Conservation (phyloP, 495 filamentous ascomycete genomes). For the Penicillium coffeae region DNA sequence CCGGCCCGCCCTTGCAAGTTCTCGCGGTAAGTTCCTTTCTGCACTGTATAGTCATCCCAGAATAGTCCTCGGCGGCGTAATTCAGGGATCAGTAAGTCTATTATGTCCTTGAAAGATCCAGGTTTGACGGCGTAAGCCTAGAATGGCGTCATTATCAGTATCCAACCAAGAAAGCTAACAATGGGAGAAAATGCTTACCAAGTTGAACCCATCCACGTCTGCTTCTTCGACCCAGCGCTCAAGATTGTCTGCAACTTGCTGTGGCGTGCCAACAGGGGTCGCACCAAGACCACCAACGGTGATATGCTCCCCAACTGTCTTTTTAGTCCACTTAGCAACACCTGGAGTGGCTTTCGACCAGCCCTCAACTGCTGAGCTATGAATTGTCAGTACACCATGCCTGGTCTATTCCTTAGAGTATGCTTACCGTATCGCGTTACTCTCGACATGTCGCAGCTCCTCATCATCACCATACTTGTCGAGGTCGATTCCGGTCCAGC, state of each 20-base stretch:
- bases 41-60: conserved; percentile 45
- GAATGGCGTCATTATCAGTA: neutral
- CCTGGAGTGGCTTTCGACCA: conserved; percentile 43
- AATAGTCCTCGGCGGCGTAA: conserved; percentile 45
- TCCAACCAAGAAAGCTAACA: neutral
- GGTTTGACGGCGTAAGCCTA: conserved; percentile 59
- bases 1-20: conserved; percentile 39
- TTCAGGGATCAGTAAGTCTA: conserved; percentile 48
- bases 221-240: conserved; percentile 59
- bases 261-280: conserved; percentile 51
- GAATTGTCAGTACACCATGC: neutral
- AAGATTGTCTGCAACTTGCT: conserved; percentile 57
- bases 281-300: conserved; percentile 57
- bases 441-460: conserved; percentile 56
- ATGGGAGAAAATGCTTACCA: conserved; percentile 31
- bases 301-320: conserved; percentile 59
- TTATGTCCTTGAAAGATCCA: conserved; percentile 59
- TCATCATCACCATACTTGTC: conserved; percentile 51
- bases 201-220: conserved; percentile 62
- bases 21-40: conserved; percentile 47
- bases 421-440: conserved; percentile 56
- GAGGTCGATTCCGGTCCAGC: conserved; percentile 56
- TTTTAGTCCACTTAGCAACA: conserved; percentile 60
- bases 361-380: conserved; percentile 43
- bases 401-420: neutral